These are phyloP conservation scores for Leccinum longicurvipes DNA, from an alignment of 768 basidiomycete species.

Conservation along the genomic window DNA sequence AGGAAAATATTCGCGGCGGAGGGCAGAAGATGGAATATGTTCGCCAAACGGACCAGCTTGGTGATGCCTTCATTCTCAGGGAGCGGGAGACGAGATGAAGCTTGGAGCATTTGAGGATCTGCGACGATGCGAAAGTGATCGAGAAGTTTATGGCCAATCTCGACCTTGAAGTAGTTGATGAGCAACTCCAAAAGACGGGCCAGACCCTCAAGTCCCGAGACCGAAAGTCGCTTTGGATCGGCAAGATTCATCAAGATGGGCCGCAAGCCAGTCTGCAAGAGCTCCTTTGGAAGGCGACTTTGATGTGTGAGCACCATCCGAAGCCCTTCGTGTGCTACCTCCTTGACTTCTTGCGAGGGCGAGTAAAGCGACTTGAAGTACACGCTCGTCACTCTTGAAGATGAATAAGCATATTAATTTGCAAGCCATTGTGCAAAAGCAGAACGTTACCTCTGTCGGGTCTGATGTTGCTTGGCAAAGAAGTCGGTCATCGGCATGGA, in stretches of 20 bases:
- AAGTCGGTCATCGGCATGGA: conserved; percentile 95
- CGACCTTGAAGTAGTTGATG: conserved; percentile 99
- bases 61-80: conserved; percentile 88
- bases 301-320: conserved; percentile 87
- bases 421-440: background rate
- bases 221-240: conserved; percentile 90
- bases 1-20: conserved; percentile 91
- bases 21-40: conserved; percentile 95
- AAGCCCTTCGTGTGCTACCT: conserved; percentile 92
- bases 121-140: conserved; percentile 95
- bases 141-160: conserved; percentile 94
- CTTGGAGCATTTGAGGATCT: conserved; percentile 79
- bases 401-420: conserved; percentile 7
- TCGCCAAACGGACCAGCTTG: conserved; percentile 91
- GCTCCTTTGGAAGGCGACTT: conserved; percentile 88
- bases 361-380: conserved; percentile 99
- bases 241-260: conserved; percentile 98
- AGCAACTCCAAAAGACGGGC: conserved; percentile 90
- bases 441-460: conserved; percentile 70
- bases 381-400: conserved; percentile 78
- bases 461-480: conserved; percentile 78
- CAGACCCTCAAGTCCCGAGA: conserved; percentile 88
- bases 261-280: conserved; percentile 90
- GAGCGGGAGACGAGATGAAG: conserved; percentile 74
- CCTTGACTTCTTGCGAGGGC: conserved; percentile 84